Conservation (phyloP, 2,329 filamentous ascomycete genomes). For the Aspergillus clavatus region DNA sequence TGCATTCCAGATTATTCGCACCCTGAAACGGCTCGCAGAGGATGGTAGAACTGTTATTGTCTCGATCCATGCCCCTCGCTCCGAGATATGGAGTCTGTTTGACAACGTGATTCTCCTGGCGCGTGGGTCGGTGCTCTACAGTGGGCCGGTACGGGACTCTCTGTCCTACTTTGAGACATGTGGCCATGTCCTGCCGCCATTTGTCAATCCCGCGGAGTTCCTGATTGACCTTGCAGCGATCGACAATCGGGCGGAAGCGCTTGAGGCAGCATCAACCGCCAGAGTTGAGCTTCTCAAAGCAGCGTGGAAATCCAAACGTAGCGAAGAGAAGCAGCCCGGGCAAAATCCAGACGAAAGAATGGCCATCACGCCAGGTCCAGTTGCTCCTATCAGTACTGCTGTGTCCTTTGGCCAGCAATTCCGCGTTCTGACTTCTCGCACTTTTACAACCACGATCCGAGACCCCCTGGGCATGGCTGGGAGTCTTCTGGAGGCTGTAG, state of each 20-base stretch:
- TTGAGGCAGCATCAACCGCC: conserved; percentile 56
- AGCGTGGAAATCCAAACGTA: conserved; percentile 48
- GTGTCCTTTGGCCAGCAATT: conserved; percentile 60
- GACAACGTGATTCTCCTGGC: conserved; percentile 67
- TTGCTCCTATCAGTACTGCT: conserved; percentile 32
- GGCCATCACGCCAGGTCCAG: not conserved
- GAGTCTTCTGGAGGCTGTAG: conserved; percentile 63
- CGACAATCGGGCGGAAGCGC: conserved; percentile 64
- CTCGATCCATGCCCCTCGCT: conserved; percentile 72
- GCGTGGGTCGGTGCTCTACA: conserved; percentile 63
- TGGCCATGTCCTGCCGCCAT: conserved; percentile 61
- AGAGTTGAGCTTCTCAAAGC: conserved; percentile 59
- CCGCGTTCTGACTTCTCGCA: conserved; percentile 62
- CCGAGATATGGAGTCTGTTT: conserved; percentile 74
- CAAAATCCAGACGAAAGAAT: conserved; percentile 4
- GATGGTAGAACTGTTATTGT: conserved; percentile 68
- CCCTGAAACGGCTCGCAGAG: conserved; percentile 61
- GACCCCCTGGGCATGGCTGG: conserved; percentile 72
- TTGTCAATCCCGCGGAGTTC: conserved; percentile 74
- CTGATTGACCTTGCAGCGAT: conserved; percentile 70
- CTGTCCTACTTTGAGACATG: conserved; percentile 59
- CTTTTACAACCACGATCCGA: conserved; percentile 66
- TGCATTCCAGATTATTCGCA: conserved; percentile 67
- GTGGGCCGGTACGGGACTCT: conserved; percentile 55
- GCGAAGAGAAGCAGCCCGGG: not conserved